Base-by-base conservation (phyloP, 768 basidiomycete genomes). In the Tulasnella sp. region DNA sequence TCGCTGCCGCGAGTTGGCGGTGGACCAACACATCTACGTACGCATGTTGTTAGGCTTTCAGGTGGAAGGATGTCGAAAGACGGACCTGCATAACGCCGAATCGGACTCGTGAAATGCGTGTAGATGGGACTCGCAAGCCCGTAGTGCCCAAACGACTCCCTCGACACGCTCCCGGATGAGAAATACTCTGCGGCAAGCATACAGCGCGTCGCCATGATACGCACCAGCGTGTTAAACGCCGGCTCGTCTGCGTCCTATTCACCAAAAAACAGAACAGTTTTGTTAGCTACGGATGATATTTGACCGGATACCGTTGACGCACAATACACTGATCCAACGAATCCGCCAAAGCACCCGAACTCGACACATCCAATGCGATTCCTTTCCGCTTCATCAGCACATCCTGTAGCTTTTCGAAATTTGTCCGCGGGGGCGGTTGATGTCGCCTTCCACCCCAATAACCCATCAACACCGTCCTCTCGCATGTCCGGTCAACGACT, bases 101-200 rank as follows among this genome's bases (percentile, higher is more conserved):
- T 99, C 1, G 96, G 96, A 67, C 91, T 94, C 37, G 94, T 97
- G 67, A 98, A 98, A 68, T 98, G 96, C 0, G 96, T 99, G 67
- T 98, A 99, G 56, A 99, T 99, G 0, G 86, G 78, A 67, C 81
- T 92, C 0, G 96, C 96, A n/a, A 99, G 78, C 37, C 96, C 96
- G 67, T 99, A 99, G 69, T 98, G 96, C 2, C 87, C 85, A 67
- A 97, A 99, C 0, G 90, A 84, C 61, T 96, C 92, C 48, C 83
- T 79, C 0, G 84, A 80, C 2, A 97, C 91, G 63, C 90, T 92
- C 7, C 96, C 94, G 0, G 93, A 87, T 67, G 87, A 90, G 72
- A 98, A 97, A 69, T 99, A 99, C 68, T 99, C 96, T 17, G 96
- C 96, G 0, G 93, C 84, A 23, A 97, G 75, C 96, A 99, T 99